A percentile compares a stretch with the other conserved stretches of the same genome.
These are phyloP conservation scores for Phytophthora tubulina DNA, from an alignment of 352 stramenopile species.

Conservation along the genomic window DNA sequence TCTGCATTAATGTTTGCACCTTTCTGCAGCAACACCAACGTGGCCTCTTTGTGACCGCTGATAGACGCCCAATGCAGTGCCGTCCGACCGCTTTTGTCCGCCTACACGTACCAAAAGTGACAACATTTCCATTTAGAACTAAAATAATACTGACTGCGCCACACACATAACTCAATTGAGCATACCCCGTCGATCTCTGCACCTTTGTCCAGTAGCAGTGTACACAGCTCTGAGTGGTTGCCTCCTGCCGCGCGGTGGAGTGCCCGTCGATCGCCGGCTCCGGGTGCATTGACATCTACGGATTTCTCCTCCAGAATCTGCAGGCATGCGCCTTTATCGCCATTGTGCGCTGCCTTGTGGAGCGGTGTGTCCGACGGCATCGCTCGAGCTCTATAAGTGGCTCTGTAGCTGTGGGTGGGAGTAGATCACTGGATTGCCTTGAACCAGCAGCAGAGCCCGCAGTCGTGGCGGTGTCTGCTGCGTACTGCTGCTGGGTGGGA, in stretches of 20 bases:
- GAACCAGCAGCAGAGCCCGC: slow-evolving; percentile 5
- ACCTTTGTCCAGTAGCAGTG: slow-evolving; percentile 86
- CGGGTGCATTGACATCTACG: slow-evolving; percentile 89
- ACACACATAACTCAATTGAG: neutral
- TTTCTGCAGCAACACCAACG: slow-evolving; percentile 85
- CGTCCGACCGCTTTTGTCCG: slow-evolving; percentile 94
- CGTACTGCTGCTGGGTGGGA: slow-evolving; percentile 28
- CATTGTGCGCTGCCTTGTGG: slow-evolving; percentile 93
- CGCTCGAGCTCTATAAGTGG: slow-evolving; percentile 16
- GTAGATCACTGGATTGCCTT: slow-evolving; percentile 7
- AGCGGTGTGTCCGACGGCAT: slow-evolving; percentile 92
- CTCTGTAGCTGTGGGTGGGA: slow-evolving; percentile 4
- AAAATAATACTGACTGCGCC: neutral
- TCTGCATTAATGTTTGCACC: slow-evolving; percentile 90
- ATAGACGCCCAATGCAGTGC: slow-evolving; percentile 94
- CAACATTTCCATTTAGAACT: slow-evolving; percentile 22
- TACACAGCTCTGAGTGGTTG: slow-evolving; percentile 92
- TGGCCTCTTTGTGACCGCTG: slow-evolving; percentile 93
- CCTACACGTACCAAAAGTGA: slow-evolving; percentile 44
- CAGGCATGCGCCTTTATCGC: slow-evolving; percentile 88
- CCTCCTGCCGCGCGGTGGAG: slow-evolving; percentile 89
- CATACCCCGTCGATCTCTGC: slow-evolving; percentile 88
- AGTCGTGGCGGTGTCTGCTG: slow-evolving; percentile 8
- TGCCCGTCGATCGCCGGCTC: slow-evolving; percentile 87
- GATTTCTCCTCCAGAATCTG: slow-evolving; percentile 91